Conservation (phyloP, 2,329 filamentous ascomycete species). For the Colletotrichum tanaceti region DNA sequence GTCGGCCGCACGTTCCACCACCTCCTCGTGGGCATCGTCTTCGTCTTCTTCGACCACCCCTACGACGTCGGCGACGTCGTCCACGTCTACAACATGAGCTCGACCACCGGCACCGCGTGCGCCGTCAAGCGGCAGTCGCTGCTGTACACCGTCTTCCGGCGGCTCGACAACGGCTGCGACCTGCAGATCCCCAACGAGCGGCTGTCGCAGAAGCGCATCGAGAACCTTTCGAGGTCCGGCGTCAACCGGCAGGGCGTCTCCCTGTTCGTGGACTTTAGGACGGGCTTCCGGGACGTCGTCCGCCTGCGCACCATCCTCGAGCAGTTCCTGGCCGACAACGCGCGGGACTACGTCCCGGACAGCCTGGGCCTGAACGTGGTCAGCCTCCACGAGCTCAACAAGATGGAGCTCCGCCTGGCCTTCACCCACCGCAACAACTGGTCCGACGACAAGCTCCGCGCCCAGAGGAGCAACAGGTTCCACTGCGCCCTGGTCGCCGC, state of each 20-base stretch:
- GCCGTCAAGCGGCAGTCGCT: slow-evolving; percentile 49
- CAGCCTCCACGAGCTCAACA: slow-evolving; percentile 55
- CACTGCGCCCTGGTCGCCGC: slow-evolving; percentile 77
- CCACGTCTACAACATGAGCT: slow-evolving; percentile 62
- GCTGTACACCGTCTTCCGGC: slow-evolving; percentile 50
- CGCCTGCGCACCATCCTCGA: slow-evolving; percentile 69
- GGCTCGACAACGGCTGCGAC: slow-evolving; percentile 47
- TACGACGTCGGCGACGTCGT: slow-evolving; percentile 80
- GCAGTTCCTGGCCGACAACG: slow-evolving; percentile 69
- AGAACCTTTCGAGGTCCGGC: slow-evolving; percentile 74
- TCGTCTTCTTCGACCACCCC: slow-evolving; percentile 80
- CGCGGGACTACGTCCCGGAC: slow-evolving; percentile 71
- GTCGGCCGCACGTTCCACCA: slow-evolving; percentile 79
- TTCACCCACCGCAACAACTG: slow-evolving; percentile 83
- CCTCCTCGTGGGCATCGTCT: slow-evolving; percentile 75
- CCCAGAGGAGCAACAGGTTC: slow-evolving; percentile 79
- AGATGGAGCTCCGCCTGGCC: slow-evolving; percentile 53
- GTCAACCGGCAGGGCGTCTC: slow-evolving; percentile 73
- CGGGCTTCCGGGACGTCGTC: slow-evolving; percentile 76
- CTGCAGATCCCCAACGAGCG: slow-evolving; percentile 67
- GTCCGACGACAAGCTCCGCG: slow-evolving; percentile 77
- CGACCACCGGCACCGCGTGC: slow-evolving; percentile 38
- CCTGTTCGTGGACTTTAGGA: slow-evolving; percentile 77
- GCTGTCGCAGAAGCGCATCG: slow-evolving; percentile 75
- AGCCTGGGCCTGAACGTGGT: slow-evolving; percentile 76